phyloP scores from a whole-genome alignment of 73 alveolate genomes.

The Symbiodinium natans region DNA sequence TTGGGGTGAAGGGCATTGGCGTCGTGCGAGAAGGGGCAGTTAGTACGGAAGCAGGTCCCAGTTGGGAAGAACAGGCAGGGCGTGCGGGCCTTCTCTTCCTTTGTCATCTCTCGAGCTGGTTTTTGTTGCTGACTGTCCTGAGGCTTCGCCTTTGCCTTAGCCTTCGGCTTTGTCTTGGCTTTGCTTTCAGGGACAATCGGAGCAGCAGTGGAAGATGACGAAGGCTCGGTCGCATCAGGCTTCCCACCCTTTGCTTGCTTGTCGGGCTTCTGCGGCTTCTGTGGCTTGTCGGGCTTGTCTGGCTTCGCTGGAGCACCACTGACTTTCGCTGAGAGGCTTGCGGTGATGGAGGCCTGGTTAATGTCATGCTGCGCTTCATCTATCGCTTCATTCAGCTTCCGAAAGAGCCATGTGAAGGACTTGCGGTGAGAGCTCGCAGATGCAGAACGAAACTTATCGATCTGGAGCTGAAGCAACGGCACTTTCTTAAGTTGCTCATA shows the following conservation, averaged over 20 bases:
- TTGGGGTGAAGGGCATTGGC: not conserved
- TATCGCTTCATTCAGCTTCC: not conserved
- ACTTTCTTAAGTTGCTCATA: slow-evolving; percentile 16
- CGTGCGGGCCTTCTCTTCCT: not conserved
- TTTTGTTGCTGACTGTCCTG: not conserved
- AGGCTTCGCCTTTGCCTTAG: not conserved
- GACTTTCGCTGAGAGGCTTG: not conserved
- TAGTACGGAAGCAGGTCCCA: slow-evolving; percentile 27
- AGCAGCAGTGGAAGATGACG: not conserved
- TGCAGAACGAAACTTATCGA: slow-evolving; percentile 12
- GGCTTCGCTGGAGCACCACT: not conserved
- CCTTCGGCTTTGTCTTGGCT: slow-evolving; percentile 20
- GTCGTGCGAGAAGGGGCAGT: slow-evolving; percentile 23
- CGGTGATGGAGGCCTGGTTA: slow-evolving; percentile 23
- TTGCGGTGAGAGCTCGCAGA: not conserved
- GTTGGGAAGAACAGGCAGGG: slow-evolving; percentile 51
- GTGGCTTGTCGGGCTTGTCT: slow-evolving; percentile 4
- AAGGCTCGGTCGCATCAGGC: no score
- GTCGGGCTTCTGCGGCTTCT: slow-evolving; percentile 3
- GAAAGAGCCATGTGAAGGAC: slow-evolving; percentile 31
- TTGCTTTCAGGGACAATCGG: not conserved
- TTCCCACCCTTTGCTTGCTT: not conserved
- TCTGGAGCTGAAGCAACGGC: slow-evolving; percentile 2
- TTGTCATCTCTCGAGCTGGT: not conserved
- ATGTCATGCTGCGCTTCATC: slow-evolving; percentile 44